phyloP scores from a whole-genome alignment of 371 early-diverging fungal genomes.

The Actinomortierella ambigua region DNA sequence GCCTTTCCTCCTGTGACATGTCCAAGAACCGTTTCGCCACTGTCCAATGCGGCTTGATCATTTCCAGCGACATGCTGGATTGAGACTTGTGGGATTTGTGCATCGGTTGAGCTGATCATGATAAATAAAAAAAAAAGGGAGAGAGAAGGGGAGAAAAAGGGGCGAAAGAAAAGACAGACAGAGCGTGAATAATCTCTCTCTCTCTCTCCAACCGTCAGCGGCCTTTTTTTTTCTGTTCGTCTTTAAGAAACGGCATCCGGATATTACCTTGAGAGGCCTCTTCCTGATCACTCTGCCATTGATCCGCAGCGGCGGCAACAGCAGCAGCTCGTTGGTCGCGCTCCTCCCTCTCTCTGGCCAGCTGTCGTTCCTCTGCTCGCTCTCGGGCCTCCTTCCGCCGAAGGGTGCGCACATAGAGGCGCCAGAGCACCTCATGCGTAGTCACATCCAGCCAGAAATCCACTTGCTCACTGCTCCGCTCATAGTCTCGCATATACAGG shows the following conservation, averaged over 20 bases:
- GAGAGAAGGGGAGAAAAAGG: neutral
- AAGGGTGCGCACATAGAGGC: constrained; percentile 48
- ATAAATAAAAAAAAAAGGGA: neutral
- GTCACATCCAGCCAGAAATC: constrained; percentile 74
- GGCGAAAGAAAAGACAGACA: neutral
- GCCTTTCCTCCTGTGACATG: too few species aligned
- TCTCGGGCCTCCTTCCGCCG: constrained; percentile 15
- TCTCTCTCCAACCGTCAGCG: constrained; percentile 4
- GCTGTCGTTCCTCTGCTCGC: constrained; percentile 5
- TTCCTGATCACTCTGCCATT: neutral
- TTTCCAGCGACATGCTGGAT: constrained; percentile 20
- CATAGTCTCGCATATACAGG: constrained; percentile 65
- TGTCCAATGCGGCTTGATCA: constrained; percentile 39
- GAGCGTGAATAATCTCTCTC: neutral
- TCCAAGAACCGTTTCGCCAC: constrained; percentile 30
- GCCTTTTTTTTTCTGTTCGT: constrained; percentile 1
- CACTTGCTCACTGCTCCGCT: constrained; percentile 63
- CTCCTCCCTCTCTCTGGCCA: constrained; percentile 8
- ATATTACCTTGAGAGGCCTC: too few species aligned
- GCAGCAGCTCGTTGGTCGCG: neutral
- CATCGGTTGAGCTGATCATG: too few species aligned
- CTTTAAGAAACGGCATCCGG: too few species aligned
- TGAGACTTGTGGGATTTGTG: constrained; percentile 13
- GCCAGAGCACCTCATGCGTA: constrained; percentile 67
- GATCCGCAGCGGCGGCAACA: neutral